Conservation (phyloP, 495 filamentous ascomycete species). For the Hypoxylon trugodes region DNA sequence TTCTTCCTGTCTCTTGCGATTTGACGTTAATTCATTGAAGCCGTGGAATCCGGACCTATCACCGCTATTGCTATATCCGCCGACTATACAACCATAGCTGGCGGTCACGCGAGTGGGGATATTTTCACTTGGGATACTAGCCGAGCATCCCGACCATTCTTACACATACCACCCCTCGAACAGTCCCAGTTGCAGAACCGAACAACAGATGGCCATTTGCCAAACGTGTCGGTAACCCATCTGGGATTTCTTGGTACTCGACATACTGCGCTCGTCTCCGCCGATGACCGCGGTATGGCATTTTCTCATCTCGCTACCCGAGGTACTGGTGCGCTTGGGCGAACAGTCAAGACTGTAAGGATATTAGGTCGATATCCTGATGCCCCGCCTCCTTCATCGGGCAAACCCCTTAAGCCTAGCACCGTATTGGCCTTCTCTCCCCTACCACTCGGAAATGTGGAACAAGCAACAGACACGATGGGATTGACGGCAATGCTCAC, state of each 20-base stretch:
- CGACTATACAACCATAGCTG: slow-evolving; percentile 89
- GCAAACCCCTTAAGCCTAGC: slow-evolving; percentile 84
- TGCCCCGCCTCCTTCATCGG: slow-evolving; percentile 54
- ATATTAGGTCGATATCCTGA: slow-evolving; percentile 92
- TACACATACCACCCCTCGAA: slow-evolving; percentile 83
- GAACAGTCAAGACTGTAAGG: slow-evolving; percentile 86
- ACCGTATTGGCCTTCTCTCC: slow-evolving; percentile 93
- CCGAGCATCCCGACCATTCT: slow-evolving; percentile 81
- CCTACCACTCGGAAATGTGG: slow-evolving; percentile 89
- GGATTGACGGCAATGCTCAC: slow-evolving; percentile 96
- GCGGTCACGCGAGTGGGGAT: slow-evolving; percentile 85
- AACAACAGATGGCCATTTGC: slow-evolving; percentile 80
- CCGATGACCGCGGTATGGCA: slow-evolving; percentile 94
- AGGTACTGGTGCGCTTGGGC: slow-evolving; percentile 84
- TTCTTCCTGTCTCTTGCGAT: neutral
- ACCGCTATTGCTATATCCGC: slow-evolving; percentile 90
- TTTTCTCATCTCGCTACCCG: slow-evolving; percentile 96
- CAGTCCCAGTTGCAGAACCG: slow-evolving; percentile 68
- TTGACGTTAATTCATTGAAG: slow-evolving; percentile 55
- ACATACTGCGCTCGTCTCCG: slow-evolving; percentile 97
- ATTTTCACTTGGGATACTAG: slow-evolving; percentile 98
- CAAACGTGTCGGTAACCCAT: slow-evolving; percentile 80
- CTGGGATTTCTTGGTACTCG: slow-evolving; percentile 94
- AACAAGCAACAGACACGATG: slow-evolving; percentile 85
- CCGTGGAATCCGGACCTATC: slow-evolving; percentile 88